phyloP scores from a whole-genome alignment of 768 basidiomycete genomes.

The Trametes cinnabarina region DNA sequence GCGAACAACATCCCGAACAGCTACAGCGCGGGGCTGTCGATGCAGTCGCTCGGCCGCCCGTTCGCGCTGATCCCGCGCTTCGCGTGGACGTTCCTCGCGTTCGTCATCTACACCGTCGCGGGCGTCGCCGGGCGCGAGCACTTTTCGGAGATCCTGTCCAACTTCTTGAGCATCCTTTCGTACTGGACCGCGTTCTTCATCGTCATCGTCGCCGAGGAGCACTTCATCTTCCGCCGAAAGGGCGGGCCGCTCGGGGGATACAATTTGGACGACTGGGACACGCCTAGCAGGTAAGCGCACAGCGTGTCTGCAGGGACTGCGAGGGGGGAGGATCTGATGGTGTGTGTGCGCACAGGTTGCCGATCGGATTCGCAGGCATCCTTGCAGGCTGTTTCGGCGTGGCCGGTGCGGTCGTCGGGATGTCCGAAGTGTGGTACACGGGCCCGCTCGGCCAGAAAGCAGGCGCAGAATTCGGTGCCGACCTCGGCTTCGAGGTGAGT shows the following conservation, averaged over 20 bases:
- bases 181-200: constrained; percentile 55
- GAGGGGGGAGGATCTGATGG: not conserved
- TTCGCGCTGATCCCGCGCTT: constrained; percentile 43
- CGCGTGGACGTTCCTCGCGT: constrained; percentile 37
- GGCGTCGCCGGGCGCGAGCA: constrained; percentile 46
- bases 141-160: constrained; percentile 44
- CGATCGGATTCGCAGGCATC: constrained; percentile 47
- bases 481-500: constrained; percentile 53
- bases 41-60: constrained; percentile 41
- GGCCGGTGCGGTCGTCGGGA: constrained; percentile 48
- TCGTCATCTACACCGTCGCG: constrained; percentile 44
- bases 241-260: constrained; percentile 48
- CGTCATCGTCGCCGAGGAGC: constrained; percentile 46
- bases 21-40: constrained; percentile 46
- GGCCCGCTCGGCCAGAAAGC: constrained; percentile 47
- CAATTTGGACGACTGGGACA: constrained; percentile 49
- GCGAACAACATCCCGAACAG: constrained; percentile 51
- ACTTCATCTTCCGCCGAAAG: constrained; percentile 47
- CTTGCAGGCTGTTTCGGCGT: constrained; percentile 47
- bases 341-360: constrained; percentile 35
- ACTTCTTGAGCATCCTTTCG: constrained; percentile 37
- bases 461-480: constrained; percentile 45
- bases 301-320: not conserved
- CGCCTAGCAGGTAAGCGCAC: constrained; percentile 35
- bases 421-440: constrained; percentile 53